Evolutionary conservation across 192 early-diverging fungal genomes (phyloP), one percentile per base, ranked within the genome.

Genomic region (Mortierella claussenii): DNA sequence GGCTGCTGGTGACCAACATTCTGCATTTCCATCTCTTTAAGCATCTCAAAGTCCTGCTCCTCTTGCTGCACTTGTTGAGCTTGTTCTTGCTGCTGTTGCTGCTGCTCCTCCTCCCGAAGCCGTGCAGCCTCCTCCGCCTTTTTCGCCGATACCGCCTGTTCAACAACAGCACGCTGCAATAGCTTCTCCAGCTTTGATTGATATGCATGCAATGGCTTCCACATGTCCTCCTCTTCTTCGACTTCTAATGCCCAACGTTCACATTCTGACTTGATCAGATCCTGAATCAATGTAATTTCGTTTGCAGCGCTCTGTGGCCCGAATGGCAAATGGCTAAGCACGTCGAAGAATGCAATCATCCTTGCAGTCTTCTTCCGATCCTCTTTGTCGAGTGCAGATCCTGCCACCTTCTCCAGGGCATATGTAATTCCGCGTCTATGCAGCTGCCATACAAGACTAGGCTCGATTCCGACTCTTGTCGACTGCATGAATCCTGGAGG

Each of bases 271-370:
- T 82, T 57, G n/a, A 85, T 52, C 24, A 82, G 50, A 27, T 80
- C 68, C 40, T 66, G 74, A 30, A 85, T 78, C 20, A 60, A 57
- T 2, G 68, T 60, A 13, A 78, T 75, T 69, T 82, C 80, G 52
- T 56, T 43, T 3, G 47, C 28, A 15, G 62, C 56, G 20, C 69
- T 46, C 0, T 60, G 74, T 3, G 82, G 43, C 2, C 68, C 59
- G 40, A 79, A 71, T 1, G 78, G 63, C 52, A 87, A 78, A 17
- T 71, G 32, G 4, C 57, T 32, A 18, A 87, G 59, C 5, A 82
- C 20, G 37, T 83, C 81, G 69, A 87, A 87, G 51, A 84, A 87
- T 44, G 81, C 78, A 40, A 83, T 55, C 18, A 47, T 57, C 24
- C 69, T 69, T 1, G 45, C 40, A 17, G 62, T 67, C 30, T 69